A percentile compares a stretch with the other conserved stretches of the same genome.
phyloP scores from a whole-genome alignment of 352 stramenopile genomes.

The Phytophthora cactorum region DNA sequence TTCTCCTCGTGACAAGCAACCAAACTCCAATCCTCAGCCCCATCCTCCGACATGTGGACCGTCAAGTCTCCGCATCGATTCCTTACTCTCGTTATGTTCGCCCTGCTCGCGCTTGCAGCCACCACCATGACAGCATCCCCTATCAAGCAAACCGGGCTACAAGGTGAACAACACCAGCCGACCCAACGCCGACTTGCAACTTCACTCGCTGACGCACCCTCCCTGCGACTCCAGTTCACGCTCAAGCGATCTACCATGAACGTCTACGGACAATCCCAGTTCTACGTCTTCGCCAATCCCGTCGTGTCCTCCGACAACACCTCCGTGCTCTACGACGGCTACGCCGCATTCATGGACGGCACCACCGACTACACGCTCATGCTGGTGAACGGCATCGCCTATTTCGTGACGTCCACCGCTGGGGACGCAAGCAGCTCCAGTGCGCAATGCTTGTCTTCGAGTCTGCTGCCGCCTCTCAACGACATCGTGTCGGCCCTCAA shows the following conservation, averaged over 20 bases:
- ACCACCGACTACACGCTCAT: constrained; percentile 31
- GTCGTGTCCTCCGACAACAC: constrained; percentile 28
- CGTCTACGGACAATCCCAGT: constrained; percentile 35
- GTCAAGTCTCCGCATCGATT: too few relatives aligned
- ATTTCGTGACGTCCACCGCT: constrained; percentile 27
- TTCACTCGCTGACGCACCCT: constrained; percentile 30
- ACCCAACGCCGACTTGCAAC: too few relatives aligned
- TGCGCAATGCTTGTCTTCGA: constrained; percentile 28
- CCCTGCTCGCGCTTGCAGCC: too few relatives aligned
- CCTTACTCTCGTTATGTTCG: too few relatives aligned
- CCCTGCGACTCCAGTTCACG: constrained; percentile 36
- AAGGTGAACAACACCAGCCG: too few relatives aligned
- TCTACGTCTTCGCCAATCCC: constrained; percentile 44
- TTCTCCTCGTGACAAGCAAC: constrained; percentile 12
- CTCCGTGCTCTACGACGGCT: constrained; percentile 37
- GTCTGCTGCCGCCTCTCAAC: constrained; percentile 28
- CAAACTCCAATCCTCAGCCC: background rate
- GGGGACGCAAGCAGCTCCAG: constrained; percentile 2
- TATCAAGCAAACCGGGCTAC: too few relatives aligned
- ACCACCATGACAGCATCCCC: too few relatives aligned
- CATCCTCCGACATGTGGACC: too few relatives aligned
- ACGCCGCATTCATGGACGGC: constrained; percentile 26
- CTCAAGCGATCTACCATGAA: constrained; percentile 45
- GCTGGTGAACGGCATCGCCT: constrained; percentile 41
- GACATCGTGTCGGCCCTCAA: constrained; percentile 29